Evolutionary conservation across 208 protist genomes (phyloP), one percentile per base, ranked within the genome.

Genomic region (Herpetomonas tarakana): DNA sequence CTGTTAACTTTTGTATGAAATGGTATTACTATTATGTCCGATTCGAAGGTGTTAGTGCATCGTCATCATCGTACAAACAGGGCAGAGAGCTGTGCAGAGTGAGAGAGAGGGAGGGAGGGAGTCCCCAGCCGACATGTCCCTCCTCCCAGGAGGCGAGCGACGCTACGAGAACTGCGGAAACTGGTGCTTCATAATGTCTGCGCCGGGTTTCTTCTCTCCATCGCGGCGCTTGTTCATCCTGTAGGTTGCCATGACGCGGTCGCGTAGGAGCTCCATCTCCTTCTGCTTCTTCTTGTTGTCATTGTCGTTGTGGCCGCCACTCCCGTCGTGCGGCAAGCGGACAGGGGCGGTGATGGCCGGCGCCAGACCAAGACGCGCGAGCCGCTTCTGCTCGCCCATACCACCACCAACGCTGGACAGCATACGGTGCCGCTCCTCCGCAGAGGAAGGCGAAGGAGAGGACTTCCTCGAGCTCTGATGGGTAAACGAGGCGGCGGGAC

Each of bases 241-340:
- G 52, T 95, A 95, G 18, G 88, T 80, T 28, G 71, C 81, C 83
- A 95, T 76, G 1, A 95, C 88, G 11, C 64, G 68, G 30, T 77
- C 78, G 7, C 88, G 82, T 25, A 95, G 74, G 46, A 75, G 58
- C 51, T 79, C 53, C 72, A 95, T 92, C 56, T 94, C 84, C 58
- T 83, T 79, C 46, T 78, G 65, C 44, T 88, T 88, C 19, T 47
- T 73, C 39, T 57, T 57, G n/a, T 24, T 22, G 39, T 38, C 51
- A 27, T 47, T 11, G 50, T 56, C 46, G 11, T 9, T 0, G 35
- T 47, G 56, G 67, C 41, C 59, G 44, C 14, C 21, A 52, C 62
- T 12, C 0, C 26, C 49, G 0, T 25, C 38, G 55, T 25, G 38
- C 44, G 45, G 31, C n/a, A 44, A 45, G 21, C 35, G 27, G 6